Percentiles rank a stretch among this genome's conserved stretches.
phyloP scores from a whole-genome alignment of 352 stramenopile species.

The Phytophthora gonapodyides region DNA sequence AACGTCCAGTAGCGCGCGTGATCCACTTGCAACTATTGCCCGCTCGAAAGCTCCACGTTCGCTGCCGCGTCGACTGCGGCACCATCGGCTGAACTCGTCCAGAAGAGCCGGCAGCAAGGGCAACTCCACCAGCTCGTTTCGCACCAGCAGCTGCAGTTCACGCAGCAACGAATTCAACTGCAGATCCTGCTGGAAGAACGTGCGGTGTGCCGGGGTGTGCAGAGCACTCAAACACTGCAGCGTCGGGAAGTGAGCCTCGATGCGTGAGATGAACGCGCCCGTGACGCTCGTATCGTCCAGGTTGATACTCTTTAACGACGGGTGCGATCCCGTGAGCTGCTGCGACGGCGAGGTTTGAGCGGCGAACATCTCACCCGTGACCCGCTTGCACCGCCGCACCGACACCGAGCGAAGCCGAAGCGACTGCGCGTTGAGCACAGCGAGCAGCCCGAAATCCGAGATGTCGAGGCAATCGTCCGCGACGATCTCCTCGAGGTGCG shows the following conservation, averaged over 20 bases:
- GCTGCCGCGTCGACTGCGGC: conserved; percentile 5
- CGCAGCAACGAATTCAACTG: conserved; percentile 26
- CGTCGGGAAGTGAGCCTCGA: conserved; percentile 69
- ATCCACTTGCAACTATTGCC: conserved; percentile 43
- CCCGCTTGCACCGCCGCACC: conserved; percentile 77
- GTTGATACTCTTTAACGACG: conserved; percentile 56
- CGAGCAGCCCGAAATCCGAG: conserved; percentile 79
- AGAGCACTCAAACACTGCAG: conserved; percentile 59
- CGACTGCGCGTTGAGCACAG: conserved; percentile 84
- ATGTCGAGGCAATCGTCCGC: conserved; percentile 78
- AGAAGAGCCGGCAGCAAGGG: conserved; percentile 60
- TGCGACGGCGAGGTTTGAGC: conserved; percentile 17
- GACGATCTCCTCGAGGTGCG: conserved; percentile 64
- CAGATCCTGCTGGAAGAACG: conserved; percentile 54
- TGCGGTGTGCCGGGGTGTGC: conserved; percentile 74
- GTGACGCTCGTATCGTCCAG: conserved; percentile 72
- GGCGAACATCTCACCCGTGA: conserved; percentile 59
- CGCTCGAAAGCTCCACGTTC: conserved; percentile 46
- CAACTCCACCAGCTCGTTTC: conserved; percentile 61
- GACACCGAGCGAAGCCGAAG: conserved; percentile 65
- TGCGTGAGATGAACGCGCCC: conserved; percentile 42
- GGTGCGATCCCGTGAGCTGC: conserved; percentile 57
- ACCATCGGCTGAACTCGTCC: conserved; percentile 50
- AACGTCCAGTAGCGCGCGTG: conserved; percentile 55
- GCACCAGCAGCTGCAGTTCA: conserved; percentile 67